Evolutionary conservation across 106 monocot genomes (phyloP).

Genomic region (Chionographis japonica): DNA sequence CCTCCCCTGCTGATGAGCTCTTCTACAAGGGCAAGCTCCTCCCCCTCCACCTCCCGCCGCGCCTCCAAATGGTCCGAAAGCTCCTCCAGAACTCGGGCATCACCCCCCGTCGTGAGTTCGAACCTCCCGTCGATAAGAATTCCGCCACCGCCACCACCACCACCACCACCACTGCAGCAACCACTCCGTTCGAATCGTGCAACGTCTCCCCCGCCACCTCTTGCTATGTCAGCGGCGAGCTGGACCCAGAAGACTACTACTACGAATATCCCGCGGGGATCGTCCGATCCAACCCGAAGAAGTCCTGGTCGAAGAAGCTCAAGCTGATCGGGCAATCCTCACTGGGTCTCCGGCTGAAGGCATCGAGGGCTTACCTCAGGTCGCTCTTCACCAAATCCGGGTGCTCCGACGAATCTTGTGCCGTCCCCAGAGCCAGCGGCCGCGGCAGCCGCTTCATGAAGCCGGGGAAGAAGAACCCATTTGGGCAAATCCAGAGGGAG

Average conservation of each 20-base stretch:
- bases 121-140: neutral
- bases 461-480: slow-evolving; percentile 24
- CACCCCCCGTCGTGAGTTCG: neutral
- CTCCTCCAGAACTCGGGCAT: slow-evolving; percentile 29
- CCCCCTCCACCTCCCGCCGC: slow-evolving; percentile 72
- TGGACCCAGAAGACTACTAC: slow-evolving; percentile 50
- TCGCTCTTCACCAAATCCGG: slow-evolving; percentile 52
- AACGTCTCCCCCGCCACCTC: slow-evolving; percentile 61
- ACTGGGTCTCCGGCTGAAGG: slow-evolving; percentile 51
- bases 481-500: slow-evolving; percentile 26
- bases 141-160: neutral
- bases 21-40: slow-evolving; percentile 77
- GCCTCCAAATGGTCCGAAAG: slow-evolving; percentile 55
- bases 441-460: slow-evolving; percentile 15
- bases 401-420: slow-evolving; percentile 25
- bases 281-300: slow-evolving; percentile 24
- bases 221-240: slow-evolving; percentile 55
- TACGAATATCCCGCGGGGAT: slow-evolving; percentile 19
- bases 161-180: slow-evolving; percentile 6
- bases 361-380: slow-evolving; percentile 66
- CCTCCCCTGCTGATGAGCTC: slow-evolving; percentile 72
- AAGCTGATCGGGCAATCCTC: slow-evolving; percentile 43
- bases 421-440: slow-evolving; percentile 23
- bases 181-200: slow-evolving; percentile 64
- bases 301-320: slow-evolving; percentile 62